Base-by-base conservation (phyloP, 2,329 filamentous ascomycete species). In the Fusarium beomiforme region DNA sequence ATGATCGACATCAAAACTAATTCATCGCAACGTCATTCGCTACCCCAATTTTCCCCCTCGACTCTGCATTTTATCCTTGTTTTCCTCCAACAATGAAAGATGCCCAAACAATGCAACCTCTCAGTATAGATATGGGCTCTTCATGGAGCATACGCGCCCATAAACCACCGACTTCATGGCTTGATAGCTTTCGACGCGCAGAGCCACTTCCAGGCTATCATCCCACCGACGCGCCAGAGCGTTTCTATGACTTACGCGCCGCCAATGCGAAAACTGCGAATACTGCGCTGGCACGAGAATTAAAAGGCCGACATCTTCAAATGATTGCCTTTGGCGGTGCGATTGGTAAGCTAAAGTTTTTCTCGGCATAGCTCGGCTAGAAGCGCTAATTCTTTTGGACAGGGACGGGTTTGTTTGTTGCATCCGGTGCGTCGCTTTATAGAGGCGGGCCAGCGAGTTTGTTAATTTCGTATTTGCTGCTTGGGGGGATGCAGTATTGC, bases 311-410 rank as follows among this genome's bases (percentile, higher is more conserved):
- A 53, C 95, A 98, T 84, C 79, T 98, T 78, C 95, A 98, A 83
- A 98, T 98, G 95, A 98, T 98, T 85, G 95, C 95, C 8, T 97
- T 98, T 74, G 94, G 94, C 70, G 95, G 95, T 55, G 95, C 93
- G 16, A 97, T 97, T 77, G 93, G 92, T 89, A 82, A 43, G 80
- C 14, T 31, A 2, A 26, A 11, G n/a, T n/a, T 2, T 34, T 21
- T 3, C 12, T 16, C 33, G 6, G 31, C 39, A n/a, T 29, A 19
- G 7, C 4, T 36, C 34, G 43, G n/a, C 19, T 29, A 23, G 8
- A 2, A 23, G 21, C 19, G 8, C 37, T 29, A 6, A 31, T 34
- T 13, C 16, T 16, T 12, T 29, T 4, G 17, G 8, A 29, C 58
- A 91, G 91, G 91, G 68, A 95, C 92, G 19, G 94, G 95, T 70